Evolutionary conservation across 2,329 filamentous ascomycete genomes (phyloP).

Genomic region (Hyphodiscus sp.): DNA sequence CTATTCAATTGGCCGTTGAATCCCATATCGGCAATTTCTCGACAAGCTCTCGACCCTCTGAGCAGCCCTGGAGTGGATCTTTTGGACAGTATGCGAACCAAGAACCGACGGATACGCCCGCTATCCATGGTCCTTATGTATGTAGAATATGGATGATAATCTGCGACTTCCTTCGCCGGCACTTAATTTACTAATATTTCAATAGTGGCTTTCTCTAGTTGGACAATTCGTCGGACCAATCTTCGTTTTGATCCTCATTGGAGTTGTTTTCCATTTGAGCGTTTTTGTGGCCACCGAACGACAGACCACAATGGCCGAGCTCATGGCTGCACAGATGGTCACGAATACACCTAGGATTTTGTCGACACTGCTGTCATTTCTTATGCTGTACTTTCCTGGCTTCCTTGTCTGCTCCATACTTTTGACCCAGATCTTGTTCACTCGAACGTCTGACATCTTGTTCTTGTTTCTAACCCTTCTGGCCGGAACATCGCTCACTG

Average conservation of each 20-base stretch:
- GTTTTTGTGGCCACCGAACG: slow-evolving; percentile 23
- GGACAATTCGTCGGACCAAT: slow-evolving; percentile 16
- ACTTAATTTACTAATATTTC: background rate
- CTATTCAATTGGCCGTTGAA: slow-evolving; percentile 21
- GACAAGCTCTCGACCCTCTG: slow-evolving; percentile 12
- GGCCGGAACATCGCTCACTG: slow-evolving; percentile 16
- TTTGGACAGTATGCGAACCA: slow-evolving; percentile 2
- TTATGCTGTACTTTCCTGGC: slow-evolving; percentile 21
- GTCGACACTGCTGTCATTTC: slow-evolving; percentile 22
- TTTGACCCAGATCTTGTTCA: slow-evolving; percentile 22
- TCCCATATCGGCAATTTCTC: slow-evolving; percentile 18
- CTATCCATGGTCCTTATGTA: background rate
- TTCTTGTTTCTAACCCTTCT: slow-evolving; percentile 20
- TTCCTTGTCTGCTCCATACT: slow-evolving; percentile 20
- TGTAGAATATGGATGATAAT: background rate
- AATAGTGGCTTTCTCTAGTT: slow-evolving; percentile 14
- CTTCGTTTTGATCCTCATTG: slow-evolving; percentile 24
- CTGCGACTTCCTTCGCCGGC: background rate
- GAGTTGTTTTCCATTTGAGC: slow-evolving; percentile 23
- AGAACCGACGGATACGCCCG: background rate
- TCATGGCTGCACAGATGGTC: slow-evolving; percentile 24
- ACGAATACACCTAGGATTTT: slow-evolving; percentile 19
- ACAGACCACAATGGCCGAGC: slow-evolving; percentile 20
- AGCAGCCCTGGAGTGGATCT: slow-evolving; percentile 14
- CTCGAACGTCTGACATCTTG: slow-evolving; percentile 20